These are phyloP conservation scores for Dalechampia spathulata DNA, from an alignment of 441 rosid genomes.

Conservation along the genomic window DNA sequence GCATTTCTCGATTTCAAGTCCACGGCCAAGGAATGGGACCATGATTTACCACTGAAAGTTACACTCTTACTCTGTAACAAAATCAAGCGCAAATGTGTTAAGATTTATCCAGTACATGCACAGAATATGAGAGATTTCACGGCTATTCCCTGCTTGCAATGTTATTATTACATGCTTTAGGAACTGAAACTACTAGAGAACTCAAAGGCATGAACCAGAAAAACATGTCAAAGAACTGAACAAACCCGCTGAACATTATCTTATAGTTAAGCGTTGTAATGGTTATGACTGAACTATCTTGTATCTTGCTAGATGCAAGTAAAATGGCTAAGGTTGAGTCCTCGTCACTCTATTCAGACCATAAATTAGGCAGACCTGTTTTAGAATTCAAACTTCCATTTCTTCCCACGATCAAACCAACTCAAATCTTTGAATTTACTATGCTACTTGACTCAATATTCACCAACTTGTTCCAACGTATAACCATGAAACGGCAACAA, in stretches of 20 bases:
- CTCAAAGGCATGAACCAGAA: conserved; percentile 1
- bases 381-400: neutral
- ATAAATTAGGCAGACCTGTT: neutral
- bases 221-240: too few relatives aligned
- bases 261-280: too few relatives aligned
- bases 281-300: too few relatives aligned
- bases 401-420: neutral
- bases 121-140: neutral
- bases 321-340: too few relatives aligned
- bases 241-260: too few relatives aligned
- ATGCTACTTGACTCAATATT: neutral
- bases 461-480: neutral
- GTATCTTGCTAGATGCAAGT: too few relatives aligned
- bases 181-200: neutral
- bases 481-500: neutral
- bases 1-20: conserved; percentile 35
- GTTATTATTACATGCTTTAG: neutral
- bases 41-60: conserved; percentile 48
- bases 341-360: too few relatives aligned
- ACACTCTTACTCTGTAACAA: conserved; percentile 46
- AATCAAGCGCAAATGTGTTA: conserved; percentile 9
- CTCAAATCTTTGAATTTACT: neutral
- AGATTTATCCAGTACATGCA: conserved; percentile 12
- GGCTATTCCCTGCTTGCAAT: neutral
- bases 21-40: conserved; percentile 41